A percentile compares a stretch with the other conserved stretches of the same genome.
phyloP scores from a whole-genome alignment of 345 rosid genomes.

The Cardiospermum halicacabum region DNA sequence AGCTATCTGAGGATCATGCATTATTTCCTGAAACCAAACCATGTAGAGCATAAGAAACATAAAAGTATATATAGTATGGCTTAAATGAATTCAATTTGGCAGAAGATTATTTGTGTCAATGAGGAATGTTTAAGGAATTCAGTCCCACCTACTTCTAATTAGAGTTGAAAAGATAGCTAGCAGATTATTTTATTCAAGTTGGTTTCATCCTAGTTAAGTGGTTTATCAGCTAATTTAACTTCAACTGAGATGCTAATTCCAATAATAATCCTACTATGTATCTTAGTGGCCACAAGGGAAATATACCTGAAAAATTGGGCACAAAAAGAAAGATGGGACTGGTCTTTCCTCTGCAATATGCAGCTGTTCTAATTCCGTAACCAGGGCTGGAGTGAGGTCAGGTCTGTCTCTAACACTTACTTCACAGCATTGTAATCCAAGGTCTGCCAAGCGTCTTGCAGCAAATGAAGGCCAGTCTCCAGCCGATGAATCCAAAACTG shows the following conservation, averaged over 20 bases:
- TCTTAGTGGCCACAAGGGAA: background rate
- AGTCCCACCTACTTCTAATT: no score
- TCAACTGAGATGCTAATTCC: background rate
- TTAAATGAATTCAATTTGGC: no score
- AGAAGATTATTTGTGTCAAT: no score
- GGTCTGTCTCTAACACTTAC: slow-evolving; percentile 44
- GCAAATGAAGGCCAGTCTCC: slow-evolving; percentile 62
- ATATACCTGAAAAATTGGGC: slow-evolving; percentile 68
- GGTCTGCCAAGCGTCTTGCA: slow-evolving; percentile 39
- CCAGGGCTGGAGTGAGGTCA: slow-evolving; percentile 52
- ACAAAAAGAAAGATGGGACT: slow-evolving; percentile 61
- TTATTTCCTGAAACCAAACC: slow-evolving; percentile 53
- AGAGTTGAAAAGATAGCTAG: no score
- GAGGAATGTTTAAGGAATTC: no score
- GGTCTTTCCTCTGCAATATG: slow-evolving; percentile 47
- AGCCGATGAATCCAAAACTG: slow-evolving; percentile 56
- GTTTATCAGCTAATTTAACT: slow-evolving; percentile 1
- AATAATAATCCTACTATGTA: background rate
- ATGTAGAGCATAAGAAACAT: background rate
- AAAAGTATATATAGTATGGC: background rate
- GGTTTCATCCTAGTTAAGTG: no score
- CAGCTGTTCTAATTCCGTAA: slow-evolving; percentile 60
- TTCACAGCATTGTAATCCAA: slow-evolving; percentile 65
- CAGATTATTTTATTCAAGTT: no score
- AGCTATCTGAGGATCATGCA: slow-evolving; percentile 74